These are phyloP conservation scores for Alternaria infectoria DNA, from an alignment of 2,329 filamentous ascomycete genomes.

Conservation along the genomic window DNA sequence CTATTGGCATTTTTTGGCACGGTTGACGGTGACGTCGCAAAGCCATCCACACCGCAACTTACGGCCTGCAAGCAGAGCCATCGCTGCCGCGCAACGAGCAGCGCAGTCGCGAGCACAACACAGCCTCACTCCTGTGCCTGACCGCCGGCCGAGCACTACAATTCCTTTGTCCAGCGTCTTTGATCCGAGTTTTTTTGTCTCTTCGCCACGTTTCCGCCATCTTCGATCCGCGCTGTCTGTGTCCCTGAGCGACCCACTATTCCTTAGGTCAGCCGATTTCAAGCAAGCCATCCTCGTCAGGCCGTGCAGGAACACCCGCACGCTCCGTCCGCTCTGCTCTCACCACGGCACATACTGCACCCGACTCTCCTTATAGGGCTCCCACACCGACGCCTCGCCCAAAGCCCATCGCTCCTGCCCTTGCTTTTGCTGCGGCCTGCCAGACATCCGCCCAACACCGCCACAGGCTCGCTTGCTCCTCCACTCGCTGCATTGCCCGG, in stretches of 20 bases:
- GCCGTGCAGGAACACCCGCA: slow-evolving; percentile 16
- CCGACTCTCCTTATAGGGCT: slow-evolving; percentile 16
- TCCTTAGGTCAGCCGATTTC: slow-evolving; percentile 23
- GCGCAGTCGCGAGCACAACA: slow-evolving; percentile 5
- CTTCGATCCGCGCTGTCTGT: slow-evolving; percentile 15
- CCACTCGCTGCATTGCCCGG: slow-evolving; percentile 2
- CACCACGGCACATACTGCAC: slow-evolving; percentile 10
- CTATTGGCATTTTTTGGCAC: slow-evolving; percentile 8
- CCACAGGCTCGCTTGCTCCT: slow-evolving; percentile 19
- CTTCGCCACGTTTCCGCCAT: slow-evolving; percentile 30
- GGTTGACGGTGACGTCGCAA: slow-evolving; percentile 27
- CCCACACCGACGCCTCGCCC: slow-evolving; percentile 1
- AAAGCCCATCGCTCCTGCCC: slow-evolving; percentile 11
- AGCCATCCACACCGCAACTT: slow-evolving; percentile 22
- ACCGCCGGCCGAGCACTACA: not conserved
- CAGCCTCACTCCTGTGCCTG: slow-evolving; percentile 16
- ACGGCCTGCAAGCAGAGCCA: slow-evolving; percentile 5
- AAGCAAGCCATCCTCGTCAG: slow-evolving; percentile 20
- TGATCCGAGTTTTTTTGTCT: slow-evolving; percentile 8
- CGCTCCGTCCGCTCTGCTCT: slow-evolving; percentile 7
- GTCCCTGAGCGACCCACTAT: slow-evolving; percentile 11
- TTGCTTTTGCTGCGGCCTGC: slow-evolving; percentile 8
- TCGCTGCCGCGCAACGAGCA: slow-evolving; percentile 20
- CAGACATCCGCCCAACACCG: slow-evolving; percentile 28
- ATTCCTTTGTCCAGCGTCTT: slow-evolving; percentile 15